These are phyloP conservation scores for Pestalotiopsis sp. DNA, from an alignment of 2,329 filamentous ascomycete species.

Conservation along the genomic window DNA sequence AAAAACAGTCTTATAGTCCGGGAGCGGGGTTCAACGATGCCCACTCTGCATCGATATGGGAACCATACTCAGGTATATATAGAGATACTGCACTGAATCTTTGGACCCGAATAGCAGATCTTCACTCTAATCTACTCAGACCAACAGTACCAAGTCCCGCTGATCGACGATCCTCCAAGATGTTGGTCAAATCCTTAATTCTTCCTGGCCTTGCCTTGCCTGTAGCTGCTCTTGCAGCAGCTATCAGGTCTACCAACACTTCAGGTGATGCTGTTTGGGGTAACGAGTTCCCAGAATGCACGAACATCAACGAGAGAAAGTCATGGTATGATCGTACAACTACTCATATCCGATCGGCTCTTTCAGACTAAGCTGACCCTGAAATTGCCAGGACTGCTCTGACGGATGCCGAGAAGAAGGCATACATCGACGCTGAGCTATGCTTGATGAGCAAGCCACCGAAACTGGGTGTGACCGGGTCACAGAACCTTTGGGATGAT, in stretches of 20 bases:
- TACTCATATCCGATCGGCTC: no score
- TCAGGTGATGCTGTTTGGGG: background rate
- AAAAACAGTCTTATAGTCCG: no score
- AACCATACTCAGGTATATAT: background rate
- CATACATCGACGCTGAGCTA: constrained; percentile 3
- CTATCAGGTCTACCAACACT: background rate
- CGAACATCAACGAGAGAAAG: background rate
- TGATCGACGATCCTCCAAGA: background rate
- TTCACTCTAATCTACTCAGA: background rate
- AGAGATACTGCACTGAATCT: background rate
- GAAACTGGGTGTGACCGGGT: background rate
- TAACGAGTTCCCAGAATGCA: background rate
- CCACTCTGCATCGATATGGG: background rate
- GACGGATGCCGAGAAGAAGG: background rate
- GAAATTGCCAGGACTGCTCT: background rate
- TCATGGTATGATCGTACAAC: background rate
- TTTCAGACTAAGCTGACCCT: background rate
- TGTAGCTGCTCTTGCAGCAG: background rate
- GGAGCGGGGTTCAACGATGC: no score
- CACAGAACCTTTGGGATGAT: constrained; percentile 5
- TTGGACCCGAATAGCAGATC: background rate
- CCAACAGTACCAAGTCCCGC: background rate
- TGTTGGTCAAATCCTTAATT: background rate
- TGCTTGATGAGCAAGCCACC: constrained; percentile 10
- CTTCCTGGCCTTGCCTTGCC: background rate